A percentile compares a stretch with the other conserved stretches of the same genome.
Conservation (phyloP, 352 stramenopile species). For the Pelagophyceae sp. region DNA sequence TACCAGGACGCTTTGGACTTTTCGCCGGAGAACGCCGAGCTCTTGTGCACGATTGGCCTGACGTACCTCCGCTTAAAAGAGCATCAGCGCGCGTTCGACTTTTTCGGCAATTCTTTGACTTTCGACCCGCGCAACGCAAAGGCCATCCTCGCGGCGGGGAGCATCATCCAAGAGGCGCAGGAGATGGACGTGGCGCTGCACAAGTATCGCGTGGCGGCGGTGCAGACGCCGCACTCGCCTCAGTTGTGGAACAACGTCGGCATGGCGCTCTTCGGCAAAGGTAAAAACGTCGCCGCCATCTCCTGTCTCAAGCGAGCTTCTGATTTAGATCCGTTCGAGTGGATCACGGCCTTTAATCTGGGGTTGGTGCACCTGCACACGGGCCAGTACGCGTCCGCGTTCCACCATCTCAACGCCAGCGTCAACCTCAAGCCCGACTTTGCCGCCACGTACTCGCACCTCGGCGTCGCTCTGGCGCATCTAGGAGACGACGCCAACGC, state of each 20-base stretch:
- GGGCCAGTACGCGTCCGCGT: constrained; percentile 77
- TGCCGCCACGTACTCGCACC: constrained; percentile 79
- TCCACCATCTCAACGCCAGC: constrained; percentile 73
- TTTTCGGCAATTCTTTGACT: constrained; percentile 79
- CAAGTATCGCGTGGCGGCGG: constrained; percentile 79
- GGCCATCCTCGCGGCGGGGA: constrained; percentile 73
- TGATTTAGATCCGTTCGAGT: constrained; percentile 85
- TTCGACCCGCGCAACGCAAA: constrained; percentile 77
- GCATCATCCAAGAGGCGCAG: constrained; percentile 81
- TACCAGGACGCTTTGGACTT: constrained; percentile 84
- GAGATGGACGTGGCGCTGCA: constrained; percentile 85
- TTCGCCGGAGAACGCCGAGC: constrained; percentile 76
- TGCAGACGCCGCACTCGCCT: constrained; percentile 68
- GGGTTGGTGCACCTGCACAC: constrained; percentile 82
- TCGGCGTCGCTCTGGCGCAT: constrained; percentile 71
- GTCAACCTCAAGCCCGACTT: constrained; percentile 58
- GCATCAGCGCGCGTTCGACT: constrained; percentile 82
- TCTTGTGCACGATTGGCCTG: constrained; percentile 77
- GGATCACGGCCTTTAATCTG: constrained; percentile 85
- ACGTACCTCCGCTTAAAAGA: constrained; percentile 74
- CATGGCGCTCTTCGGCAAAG: constrained; percentile 89
- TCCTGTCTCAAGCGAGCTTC: constrained; percentile 77
- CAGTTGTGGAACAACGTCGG: constrained; percentile 89
- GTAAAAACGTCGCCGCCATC: constrained; percentile 62
- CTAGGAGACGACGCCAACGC: constrained; percentile 83